phyloP scores from a whole-genome alignment of 1,284 basidiomycete genomes.

The Cryptococcus wingfieldii region DNA sequence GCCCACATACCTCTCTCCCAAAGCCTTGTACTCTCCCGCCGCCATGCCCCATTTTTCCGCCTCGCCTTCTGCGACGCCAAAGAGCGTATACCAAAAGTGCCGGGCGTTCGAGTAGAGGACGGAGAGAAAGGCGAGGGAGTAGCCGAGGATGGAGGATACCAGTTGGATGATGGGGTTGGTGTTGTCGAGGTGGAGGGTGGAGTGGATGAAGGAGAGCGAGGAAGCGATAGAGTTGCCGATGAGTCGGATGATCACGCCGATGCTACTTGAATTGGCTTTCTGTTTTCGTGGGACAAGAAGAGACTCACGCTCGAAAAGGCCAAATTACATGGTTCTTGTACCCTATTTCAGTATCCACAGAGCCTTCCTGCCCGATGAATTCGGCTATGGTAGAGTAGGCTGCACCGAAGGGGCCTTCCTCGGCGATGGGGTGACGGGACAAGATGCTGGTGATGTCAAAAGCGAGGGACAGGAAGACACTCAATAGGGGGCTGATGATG shows the following conservation, averaged over 20 bases:
- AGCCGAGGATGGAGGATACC: constrained; percentile 1
- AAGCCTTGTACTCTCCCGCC: constrained; percentile 16
- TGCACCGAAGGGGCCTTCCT: constrained; percentile 12
- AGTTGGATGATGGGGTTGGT: neutral
- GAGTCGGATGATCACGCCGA: neutral
- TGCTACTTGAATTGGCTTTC: neutral
- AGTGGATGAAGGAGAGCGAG: neutral
- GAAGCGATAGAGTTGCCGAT: neutral
- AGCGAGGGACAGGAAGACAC: constrained; percentile 19
- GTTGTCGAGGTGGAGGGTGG: neutral
- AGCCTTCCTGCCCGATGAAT: neutral
- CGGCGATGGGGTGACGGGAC: constrained; percentile 23
- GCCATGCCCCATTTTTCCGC: constrained; percentile 28
- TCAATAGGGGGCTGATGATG: constrained; percentile 22
- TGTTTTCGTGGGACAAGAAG: neutral
- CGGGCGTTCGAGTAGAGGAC: constrained; percentile 2
- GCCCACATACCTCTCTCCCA: neutral
- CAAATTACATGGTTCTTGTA: neutral
- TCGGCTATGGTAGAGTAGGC: neutral
- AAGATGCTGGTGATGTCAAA: constrained; percentile 25
- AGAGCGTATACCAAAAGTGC: constrained; percentile 1
- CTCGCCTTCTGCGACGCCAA: constrained; percentile 5
- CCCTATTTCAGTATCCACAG: constrained; percentile 5
- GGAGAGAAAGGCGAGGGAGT: constrained; percentile 1
- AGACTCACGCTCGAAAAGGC: constrained; percentile 10